These are phyloP conservation scores for Irpex lacteus DNA, from an alignment of 1,284 basidiomycete species.

Conservation along the genomic window DNA sequence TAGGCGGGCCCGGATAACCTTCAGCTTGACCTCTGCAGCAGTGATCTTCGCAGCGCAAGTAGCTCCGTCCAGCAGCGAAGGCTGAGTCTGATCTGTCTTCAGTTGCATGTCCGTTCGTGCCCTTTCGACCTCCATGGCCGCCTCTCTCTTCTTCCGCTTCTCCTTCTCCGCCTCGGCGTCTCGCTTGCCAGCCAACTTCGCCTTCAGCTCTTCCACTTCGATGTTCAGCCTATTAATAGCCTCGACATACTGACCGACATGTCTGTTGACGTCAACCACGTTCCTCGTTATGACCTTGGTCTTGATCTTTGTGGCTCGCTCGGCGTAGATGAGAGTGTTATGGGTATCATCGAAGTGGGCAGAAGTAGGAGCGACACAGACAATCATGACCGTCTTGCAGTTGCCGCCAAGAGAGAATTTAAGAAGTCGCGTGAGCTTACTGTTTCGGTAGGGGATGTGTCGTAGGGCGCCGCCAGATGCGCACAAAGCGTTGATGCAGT, in stretches of 20 bases:
- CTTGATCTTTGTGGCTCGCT: constrained; percentile 95
- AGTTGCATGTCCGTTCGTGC: constrained; percentile 67
- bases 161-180: constrained; percentile 58
- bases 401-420: constrained; percentile 97
- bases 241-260: constrained; percentile 92
- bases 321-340: constrained; percentile 94
- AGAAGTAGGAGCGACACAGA: constrained; percentile 92
- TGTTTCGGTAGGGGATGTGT: constrained; percentile 94
- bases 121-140: constrained; percentile 64
- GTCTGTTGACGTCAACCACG: constrained; percentile 89
- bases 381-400: constrained; percentile 98
- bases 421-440: constrained; percentile 92
- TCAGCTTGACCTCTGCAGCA: constrained; percentile 72
- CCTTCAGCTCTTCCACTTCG: constrained; percentile 85
- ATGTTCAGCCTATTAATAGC: constrained; percentile 86
- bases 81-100: constrained; percentile 66
- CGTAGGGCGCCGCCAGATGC: constrained; percentile 80
- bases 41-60: constrained; percentile 70
- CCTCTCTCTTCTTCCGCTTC: constrained; percentile 66
- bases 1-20: constrained; percentile 65
- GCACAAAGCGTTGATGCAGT: constrained; percentile 96
- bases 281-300: constrained; percentile 92
- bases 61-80: constrained; percentile 77
- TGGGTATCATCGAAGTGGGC: constrained; percentile 96
- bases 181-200: constrained; percentile 72